Evolutionary conservation across 768 basidiomycete species (phyloP).

Genomic region (Russula griseocarnosa): DNA sequence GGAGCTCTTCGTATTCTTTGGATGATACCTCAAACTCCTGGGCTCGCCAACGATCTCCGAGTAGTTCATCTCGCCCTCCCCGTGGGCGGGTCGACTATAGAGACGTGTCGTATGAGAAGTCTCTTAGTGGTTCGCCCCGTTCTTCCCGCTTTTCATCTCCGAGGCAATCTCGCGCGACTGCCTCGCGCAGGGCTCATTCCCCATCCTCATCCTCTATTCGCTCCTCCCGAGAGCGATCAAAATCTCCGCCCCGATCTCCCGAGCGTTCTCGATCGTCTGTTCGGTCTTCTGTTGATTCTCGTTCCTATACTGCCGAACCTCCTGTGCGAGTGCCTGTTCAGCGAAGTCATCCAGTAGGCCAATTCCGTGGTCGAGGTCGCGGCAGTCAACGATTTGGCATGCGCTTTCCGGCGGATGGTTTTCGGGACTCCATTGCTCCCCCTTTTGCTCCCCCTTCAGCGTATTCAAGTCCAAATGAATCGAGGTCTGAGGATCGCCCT

Average conservation of each 20-base stretch:
- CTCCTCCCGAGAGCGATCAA: slow-evolving; percentile 35
- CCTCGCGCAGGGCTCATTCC: slow-evolving; percentile 25
- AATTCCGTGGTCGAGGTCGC: slow-evolving; percentile 10
- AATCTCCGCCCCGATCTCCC: slow-evolving; percentile 32
- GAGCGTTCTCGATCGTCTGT: slow-evolving; percentile 42
- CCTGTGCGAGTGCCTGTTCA: slow-evolving; percentile 15
- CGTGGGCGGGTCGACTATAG: slow-evolving; percentile 23
- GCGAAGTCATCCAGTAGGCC: slow-evolving; percentile 23
- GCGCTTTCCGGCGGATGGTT: slow-evolving; percentile 11
- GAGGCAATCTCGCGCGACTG: slow-evolving; percentile 25
- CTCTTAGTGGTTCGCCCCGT: slow-evolving; percentile 22
- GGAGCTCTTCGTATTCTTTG: slow-evolving; percentile 34
- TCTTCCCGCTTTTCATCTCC: slow-evolving; percentile 27
- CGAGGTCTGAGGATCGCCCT: slow-evolving; percentile 18
- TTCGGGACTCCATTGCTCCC: slow-evolving; percentile 2
- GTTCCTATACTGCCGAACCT: slow-evolving; percentile 30
- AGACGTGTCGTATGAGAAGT: slow-evolving; percentile 22
- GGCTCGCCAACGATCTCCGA: slow-evolving; percentile 17
- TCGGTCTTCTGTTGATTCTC: slow-evolving; percentile 57
- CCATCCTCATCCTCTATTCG: slow-evolving; percentile 34
- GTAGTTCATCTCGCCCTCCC: slow-evolving; percentile 16
- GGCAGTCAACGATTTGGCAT: slow-evolving; percentile 6
- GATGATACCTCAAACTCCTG: slow-evolving; percentile 30
- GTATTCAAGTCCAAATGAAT: slow-evolving; percentile 17
- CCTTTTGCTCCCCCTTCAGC: not conserved